Percentiles rank a stretch among this genome's conserved stretches.
phyloP scores from a whole-genome alignment of 768 basidiomycete species.

The Coprinopsis sp. region DNA sequence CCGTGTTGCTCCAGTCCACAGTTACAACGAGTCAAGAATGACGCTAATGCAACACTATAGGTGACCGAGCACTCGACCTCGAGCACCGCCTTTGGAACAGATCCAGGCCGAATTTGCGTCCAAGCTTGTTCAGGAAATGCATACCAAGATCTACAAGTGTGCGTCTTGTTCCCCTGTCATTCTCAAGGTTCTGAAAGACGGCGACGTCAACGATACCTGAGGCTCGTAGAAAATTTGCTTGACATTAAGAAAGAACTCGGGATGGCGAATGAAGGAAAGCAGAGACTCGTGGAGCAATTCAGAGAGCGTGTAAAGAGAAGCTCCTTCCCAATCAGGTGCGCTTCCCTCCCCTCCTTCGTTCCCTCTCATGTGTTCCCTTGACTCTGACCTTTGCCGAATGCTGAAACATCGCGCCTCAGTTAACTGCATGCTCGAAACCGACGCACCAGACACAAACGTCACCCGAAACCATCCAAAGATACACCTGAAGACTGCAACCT shows the following conservation, averaged over 20 bases:
- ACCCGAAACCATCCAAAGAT: constrained; percentile 89
- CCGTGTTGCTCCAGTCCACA: too few relatives aligned
- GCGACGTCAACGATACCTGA: too few relatives aligned
- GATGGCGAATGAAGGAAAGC: constrained; percentile 93
- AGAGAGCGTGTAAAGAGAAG: constrained; percentile 77
- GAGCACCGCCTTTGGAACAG: constrained; percentile 87
- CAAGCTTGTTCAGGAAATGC: constrained; percentile 92
- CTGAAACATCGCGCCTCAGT: too few relatives aligned
- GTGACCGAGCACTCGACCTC: constrained; percentile 79
- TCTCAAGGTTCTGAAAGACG: too few relatives aligned
- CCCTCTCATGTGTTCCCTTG: too few relatives aligned
- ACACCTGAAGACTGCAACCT: constrained; percentile 92
- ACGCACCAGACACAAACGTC: constrained; percentile 89
- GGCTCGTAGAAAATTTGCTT: constrained; percentile 94
- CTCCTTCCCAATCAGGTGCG: constrained; percentile 94
- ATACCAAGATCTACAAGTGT: constrained; percentile 92
- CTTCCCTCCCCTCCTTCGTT: constrained; percentile 97
- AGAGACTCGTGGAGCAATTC: constrained; percentile 91
- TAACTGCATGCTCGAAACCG: constrained; percentile 78
- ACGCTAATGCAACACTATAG: too few relatives aligned
- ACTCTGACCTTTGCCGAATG: too few relatives aligned
- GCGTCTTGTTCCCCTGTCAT: too few relatives aligned
- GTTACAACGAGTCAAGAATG: too few relatives aligned
- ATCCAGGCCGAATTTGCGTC: constrained; percentile 95
- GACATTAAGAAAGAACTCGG: constrained; percentile 96